Percentiles rank a stretch among this genome's conserved stretches.
Conservation (phyloP, 352 stramenopile genomes). For the Globisporangium carolinianum region DNA sequence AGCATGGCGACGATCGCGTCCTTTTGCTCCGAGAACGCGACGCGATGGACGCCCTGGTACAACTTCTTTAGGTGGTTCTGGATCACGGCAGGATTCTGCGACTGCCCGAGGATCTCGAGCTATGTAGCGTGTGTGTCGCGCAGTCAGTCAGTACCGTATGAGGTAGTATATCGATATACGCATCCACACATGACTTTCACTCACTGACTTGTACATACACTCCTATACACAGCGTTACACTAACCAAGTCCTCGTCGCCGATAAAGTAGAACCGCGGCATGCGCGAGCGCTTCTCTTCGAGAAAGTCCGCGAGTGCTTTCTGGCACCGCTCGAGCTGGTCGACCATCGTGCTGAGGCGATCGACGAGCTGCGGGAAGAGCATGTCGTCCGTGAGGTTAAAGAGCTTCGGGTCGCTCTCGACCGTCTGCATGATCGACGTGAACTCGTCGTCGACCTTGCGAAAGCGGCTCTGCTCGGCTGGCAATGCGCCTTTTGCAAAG, state of each 20-base stretch:
- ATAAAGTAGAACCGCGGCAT: conserved; percentile 98
- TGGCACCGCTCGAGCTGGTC: conserved; percentile 93
- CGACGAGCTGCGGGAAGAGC: conserved; percentile 83
- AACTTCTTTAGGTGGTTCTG: conserved; percentile 95
- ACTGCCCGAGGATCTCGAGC: conserved; percentile 93
- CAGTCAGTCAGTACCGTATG: too few relatives aligned
- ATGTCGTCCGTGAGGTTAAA: conserved; percentile 91
- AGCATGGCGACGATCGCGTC: conserved; percentile 88
- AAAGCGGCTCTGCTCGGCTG: conserved; percentile 88
- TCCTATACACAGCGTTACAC: neutral
- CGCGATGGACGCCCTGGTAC: conserved; percentile 91
- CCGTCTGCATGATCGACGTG: conserved; percentile 86
- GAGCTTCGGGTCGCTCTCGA: conserved; percentile 87
- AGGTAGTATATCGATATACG: too few relatives aligned
- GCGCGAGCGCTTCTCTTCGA: conserved; percentile 90
- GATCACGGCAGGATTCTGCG: conserved; percentile 90
- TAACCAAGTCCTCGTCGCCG: conserved; percentile 89
- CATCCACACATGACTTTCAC: too few relatives aligned
- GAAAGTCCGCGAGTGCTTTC: conserved; percentile 91
- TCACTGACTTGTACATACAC: too few relatives aligned
- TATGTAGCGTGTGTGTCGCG: neutral
- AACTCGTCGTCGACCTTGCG: conserved; percentile 92
- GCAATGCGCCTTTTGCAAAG: conserved; percentile 91
- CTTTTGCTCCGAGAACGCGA: conserved; percentile 84
- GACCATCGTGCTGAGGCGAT: conserved; percentile 79